Evolutionary conservation across 2,329 filamentous ascomycete genomes (phyloP).

Genomic region (Scytalidium sp.): DNA sequence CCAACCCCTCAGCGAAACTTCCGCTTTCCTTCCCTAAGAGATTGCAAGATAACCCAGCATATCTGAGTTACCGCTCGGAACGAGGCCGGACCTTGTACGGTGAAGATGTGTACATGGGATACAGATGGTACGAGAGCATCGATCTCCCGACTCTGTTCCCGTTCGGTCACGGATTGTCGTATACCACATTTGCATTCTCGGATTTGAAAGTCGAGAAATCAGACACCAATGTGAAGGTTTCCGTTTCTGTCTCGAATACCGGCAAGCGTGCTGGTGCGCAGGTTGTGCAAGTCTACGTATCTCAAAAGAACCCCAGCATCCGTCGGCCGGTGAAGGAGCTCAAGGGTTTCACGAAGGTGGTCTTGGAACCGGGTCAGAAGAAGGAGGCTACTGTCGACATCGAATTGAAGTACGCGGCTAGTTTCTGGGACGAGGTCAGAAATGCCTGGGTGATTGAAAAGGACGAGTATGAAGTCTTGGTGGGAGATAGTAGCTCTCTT

Average conservation of each 20-base stretch:
- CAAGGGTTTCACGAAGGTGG: constrained; percentile 64
- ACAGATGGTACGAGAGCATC: constrained; percentile 75
- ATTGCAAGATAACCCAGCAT: constrained; percentile 70
- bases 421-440: constrained; percentile 69
- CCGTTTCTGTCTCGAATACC: constrained; percentile 59
- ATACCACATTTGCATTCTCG: constrained; percentile 64
- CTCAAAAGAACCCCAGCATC: constrained; percentile 49
- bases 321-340: constrained; percentile 58
- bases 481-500: constrained; percentile 54
- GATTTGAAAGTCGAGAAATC: constrained; percentile 44
- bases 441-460: constrained; percentile 64
- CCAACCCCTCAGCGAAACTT: constrained; percentile 73
- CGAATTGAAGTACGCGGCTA: constrained; percentile 61
- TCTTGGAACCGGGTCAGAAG: constrained; percentile 56
- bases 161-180: constrained; percentile 78
- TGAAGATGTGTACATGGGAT: constrained; percentile 79
- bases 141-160: constrained; percentile 65
- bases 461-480: constrained; percentile 61
- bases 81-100: constrained; percentile 71
- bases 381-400: constrained; percentile 54
- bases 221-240: constrained; percentile 39
- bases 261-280: constrained; percentile 52
- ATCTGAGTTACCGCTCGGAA: constrained; percentile 71
- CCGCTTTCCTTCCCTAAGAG: constrained; percentile 69
- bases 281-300: constrained; percentile 56